Conservation (phyloP, 176 grass and related monocot genomes). For the Musa schizocarpa region DNA sequence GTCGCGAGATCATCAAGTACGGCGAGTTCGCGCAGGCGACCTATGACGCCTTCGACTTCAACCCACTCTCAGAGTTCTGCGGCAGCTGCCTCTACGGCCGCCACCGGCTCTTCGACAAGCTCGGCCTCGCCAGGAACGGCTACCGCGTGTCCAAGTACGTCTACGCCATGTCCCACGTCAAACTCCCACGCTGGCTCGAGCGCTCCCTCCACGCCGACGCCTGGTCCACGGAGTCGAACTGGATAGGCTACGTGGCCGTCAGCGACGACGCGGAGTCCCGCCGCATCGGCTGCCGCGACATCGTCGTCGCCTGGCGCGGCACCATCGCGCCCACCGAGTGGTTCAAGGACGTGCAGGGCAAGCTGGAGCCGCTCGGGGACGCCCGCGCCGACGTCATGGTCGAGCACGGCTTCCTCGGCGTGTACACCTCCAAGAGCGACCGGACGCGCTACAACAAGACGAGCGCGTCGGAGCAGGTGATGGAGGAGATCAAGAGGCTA, state of each 20-base stretch:
- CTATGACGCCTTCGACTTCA: constrained; percentile 36
- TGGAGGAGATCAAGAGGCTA: constrained; percentile 29
- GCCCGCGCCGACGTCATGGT: constrained; percentile 16
- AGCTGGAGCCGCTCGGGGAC: neutral
- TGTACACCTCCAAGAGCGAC: constrained; percentile 36
- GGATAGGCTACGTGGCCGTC: constrained; percentile 35
- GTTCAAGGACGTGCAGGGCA: constrained; percentile 19
- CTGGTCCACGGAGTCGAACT: constrained; percentile 26
- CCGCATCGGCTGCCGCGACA: constrained; percentile 22
- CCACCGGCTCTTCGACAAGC: constrained; percentile 23
- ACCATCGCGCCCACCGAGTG: constrained; percentile 16
- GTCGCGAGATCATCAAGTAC: constrained; percentile 40
- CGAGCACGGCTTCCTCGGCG: constrained; percentile 35
- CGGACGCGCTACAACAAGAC: constrained; percentile 20
- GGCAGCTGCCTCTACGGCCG: constrained; percentile 33
- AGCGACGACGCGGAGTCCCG: constrained; percentile 18
- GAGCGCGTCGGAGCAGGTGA: constrained; percentile 43
- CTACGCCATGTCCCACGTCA: constrained; percentile 19
- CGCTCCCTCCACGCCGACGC: constrained; percentile 19
- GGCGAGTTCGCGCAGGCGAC: constrained; percentile 38
- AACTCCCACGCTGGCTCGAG: constrained; percentile 13
- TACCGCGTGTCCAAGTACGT: constrained; percentile 20
- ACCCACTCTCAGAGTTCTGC: constrained; percentile 28
- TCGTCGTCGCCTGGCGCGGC: constrained; percentile 37
- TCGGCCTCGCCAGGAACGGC: constrained; percentile 18